Evolutionary conservation across 345 rosid genomes (phyloP).

Genomic region (Orychophragmus violaceus): DNA sequence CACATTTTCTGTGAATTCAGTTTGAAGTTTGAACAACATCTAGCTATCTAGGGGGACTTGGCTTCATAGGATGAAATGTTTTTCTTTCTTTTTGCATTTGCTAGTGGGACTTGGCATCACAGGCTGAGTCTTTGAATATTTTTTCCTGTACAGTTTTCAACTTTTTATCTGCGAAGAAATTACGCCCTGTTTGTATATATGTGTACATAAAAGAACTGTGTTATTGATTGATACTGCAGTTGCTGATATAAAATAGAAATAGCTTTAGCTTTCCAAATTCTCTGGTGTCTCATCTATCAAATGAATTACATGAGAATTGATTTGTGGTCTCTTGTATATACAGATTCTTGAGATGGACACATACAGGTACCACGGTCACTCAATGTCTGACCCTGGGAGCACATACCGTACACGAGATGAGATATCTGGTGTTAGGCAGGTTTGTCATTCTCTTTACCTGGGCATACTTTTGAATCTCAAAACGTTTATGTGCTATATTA

Average conservation of each 20-base stretch:
- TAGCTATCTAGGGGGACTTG: not conserved
- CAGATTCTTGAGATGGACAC: too few relatives aligned
- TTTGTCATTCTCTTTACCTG: slow-evolving; percentile 21
- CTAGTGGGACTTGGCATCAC: not conserved
- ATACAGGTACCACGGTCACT: too few relatives aligned
- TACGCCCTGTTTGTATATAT: not conserved
- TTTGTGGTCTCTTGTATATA: slow-evolving; percentile 23
- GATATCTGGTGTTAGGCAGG: too few relatives aligned
- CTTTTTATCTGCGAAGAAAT: not conserved
- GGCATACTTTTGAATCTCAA: not conserved
- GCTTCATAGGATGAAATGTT: not conserved
- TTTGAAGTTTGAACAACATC: not conserved
- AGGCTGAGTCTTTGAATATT: not conserved
- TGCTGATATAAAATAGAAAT: too few relatives aligned
- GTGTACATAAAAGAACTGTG: not conserved
- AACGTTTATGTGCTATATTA: too few relatives aligned
- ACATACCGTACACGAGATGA: too few relatives aligned
- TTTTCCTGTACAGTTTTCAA: too few relatives aligned
- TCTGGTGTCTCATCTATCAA: not conserved
- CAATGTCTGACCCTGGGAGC: too few relatives aligned
- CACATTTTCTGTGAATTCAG: not conserved
- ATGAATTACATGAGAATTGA: not conserved
- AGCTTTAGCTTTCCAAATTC: too few relatives aligned
- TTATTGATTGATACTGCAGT: not conserved
- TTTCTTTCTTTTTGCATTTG: not conserved